Evolutionary conservation across 805 yeast genomes (phyloP).

Genomic region (Sugiyamaella valdiviana): DNA sequence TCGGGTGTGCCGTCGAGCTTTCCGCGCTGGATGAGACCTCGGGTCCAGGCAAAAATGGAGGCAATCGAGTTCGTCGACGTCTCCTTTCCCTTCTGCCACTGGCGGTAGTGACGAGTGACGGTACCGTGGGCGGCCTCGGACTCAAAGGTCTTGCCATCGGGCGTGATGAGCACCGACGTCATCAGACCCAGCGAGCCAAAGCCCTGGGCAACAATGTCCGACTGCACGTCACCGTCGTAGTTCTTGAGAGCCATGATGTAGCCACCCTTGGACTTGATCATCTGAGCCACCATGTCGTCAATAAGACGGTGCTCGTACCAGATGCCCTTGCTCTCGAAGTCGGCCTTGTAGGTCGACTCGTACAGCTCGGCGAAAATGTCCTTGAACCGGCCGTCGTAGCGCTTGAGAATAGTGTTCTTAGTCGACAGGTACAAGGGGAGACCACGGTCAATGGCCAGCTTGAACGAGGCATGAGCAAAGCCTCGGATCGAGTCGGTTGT

Average conservation of each 20-base stretch:
- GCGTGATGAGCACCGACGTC: conserved; percentile 96
- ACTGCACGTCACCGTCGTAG: conserved; percentile 96
- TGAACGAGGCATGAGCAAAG: conserved; percentile 90
- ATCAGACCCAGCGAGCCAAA: conserved; percentile 94
- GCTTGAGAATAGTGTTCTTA: conserved; percentile 89
- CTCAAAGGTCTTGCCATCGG: conserved; percentile 94
- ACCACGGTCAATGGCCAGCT: conserved; percentile 72
- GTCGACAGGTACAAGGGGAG: conserved; percentile 82
- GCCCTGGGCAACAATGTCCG: conserved; percentile 96
- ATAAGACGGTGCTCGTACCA: conserved; percentile 96
- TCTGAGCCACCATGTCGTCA: conserved; percentile 98
- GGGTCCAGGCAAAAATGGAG: conserved; percentile 93
- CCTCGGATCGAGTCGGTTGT: conserved; percentile 86
- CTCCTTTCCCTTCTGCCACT: conserved; percentile 93
- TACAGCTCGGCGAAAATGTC: conserved; percentile 83
- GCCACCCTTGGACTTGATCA: conserved; percentile 94
- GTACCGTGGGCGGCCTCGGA: conserved; percentile 99
- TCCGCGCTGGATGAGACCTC: conserved; percentile 92
- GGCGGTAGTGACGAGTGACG: conserved; percentile 94
- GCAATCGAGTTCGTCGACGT: conserved; percentile 97
- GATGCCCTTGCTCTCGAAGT: conserved; percentile 74
- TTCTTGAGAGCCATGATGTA: conserved; percentile 93
- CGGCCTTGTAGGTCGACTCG: conserved; percentile 56
- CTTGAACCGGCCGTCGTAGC: conserved; percentile 92
- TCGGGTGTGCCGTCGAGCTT: conserved; percentile 80